Conservation (phyloP, 495 filamentous ascomycete genomes). For the Cudoniella acicularis region DNA sequence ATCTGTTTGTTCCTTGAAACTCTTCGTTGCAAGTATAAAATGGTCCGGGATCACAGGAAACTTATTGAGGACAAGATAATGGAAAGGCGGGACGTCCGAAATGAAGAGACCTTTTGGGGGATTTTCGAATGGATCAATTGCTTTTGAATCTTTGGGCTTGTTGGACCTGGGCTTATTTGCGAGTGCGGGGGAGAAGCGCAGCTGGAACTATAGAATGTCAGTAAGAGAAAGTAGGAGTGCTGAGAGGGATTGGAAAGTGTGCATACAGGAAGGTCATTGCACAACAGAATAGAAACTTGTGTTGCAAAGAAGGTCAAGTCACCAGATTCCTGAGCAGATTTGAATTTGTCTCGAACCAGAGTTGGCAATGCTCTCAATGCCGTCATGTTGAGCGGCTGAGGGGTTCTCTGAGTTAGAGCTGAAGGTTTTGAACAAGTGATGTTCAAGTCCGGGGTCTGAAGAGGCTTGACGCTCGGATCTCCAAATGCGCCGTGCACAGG, state of each 20-base stretch:
- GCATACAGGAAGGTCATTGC: constrained; percentile 19
- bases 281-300: constrained; percentile 18
- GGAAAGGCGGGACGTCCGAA: constrained; percentile 49
- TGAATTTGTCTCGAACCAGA: constrained; percentile 21
- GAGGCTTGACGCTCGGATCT: not conserved
- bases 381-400: not conserved
- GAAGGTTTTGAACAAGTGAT: not conserved
- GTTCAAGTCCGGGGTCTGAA: not conserved
- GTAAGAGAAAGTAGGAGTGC: not conserved
- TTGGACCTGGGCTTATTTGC: constrained; percentile 62
- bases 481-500: not conserved
- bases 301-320: constrained; percentile 25
- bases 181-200: constrained; percentile 74
- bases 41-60: constrained; percentile 76
- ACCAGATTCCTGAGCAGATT: constrained; percentile 19
- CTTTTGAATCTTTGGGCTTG: constrained; percentile 34
- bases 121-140: constrained; percentile 69
- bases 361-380: constrained; percentile 15
- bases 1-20: constrained; percentile 64
- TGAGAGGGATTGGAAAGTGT: not conserved
- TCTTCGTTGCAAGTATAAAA: constrained; percentile 71
- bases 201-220: constrained; percentile 56
- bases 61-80: constrained; percentile 75
- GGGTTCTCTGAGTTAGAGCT: not conserved
- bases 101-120: constrained; percentile 61